These are phyloP conservation scores for Aurifilum marmelostoma DNA, from an alignment of 2,329 filamentous ascomycete species.

Conservation along the genomic window DNA sequence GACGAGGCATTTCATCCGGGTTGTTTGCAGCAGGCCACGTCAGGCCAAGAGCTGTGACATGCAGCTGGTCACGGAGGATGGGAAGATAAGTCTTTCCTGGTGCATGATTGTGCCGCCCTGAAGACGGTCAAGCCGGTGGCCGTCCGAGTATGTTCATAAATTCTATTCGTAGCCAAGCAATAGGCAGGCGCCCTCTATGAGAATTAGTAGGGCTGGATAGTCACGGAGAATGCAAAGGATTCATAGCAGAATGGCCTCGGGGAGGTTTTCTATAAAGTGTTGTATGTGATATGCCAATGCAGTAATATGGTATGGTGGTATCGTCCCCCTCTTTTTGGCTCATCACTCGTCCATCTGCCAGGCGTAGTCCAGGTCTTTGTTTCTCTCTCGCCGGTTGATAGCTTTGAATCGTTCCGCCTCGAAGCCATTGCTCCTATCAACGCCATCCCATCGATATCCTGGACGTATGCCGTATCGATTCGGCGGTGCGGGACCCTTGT, in stretches of 20 bases:
- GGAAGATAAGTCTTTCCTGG: neutral
- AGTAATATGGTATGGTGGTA: neutral
- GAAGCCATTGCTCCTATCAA: slow-evolving; percentile 91
- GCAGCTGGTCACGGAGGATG: neutral
- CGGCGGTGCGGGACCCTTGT: slow-evolving; percentile 78
- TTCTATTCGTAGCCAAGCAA: neutral
- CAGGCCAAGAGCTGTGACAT: neutral
- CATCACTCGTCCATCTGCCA: slow-evolving; percentile 93
- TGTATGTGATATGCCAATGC: neutral
- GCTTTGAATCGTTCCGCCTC: slow-evolving; percentile 92
- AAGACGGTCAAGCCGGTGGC: neutral
- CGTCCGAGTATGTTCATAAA: neutral
- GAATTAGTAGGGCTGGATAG: neutral
- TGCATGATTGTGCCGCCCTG: neutral
- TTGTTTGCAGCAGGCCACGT: neutral
- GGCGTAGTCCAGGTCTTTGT: slow-evolving; percentile 81
- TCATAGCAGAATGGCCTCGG: too few relatives aligned
- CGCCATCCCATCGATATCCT: slow-evolving; percentile 95
- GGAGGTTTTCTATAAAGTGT: neutral
- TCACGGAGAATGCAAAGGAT: slow-evolving; percentile 4
- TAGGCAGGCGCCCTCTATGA: neutral
- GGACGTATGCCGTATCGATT: slow-evolving; percentile 94
- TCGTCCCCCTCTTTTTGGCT: neutral
- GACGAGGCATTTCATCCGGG: neutral
- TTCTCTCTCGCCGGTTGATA: slow-evolving; percentile 74